These are phyloP conservation scores for Yarrowia hollandica DNA, from an alignment of 805 yeast species.

Conservation along the genomic window DNA sequence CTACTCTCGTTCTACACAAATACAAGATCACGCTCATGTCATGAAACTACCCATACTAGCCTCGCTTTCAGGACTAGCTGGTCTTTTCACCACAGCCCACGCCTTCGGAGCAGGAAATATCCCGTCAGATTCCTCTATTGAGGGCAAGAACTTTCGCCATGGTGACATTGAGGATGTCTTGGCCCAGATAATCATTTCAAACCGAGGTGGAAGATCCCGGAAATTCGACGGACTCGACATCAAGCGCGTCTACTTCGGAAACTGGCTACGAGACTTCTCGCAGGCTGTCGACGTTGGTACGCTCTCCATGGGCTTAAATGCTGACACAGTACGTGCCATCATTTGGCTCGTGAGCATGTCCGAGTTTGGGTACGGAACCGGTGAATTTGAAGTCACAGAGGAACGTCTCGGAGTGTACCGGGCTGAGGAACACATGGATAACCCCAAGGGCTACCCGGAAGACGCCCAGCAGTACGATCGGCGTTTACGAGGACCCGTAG, in stretches of 20 bases:
- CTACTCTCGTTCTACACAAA: slow-evolving; percentile 19
- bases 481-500: slow-evolving; percentile 34
- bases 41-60: slow-evolving; percentile 27
- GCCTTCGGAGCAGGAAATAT: slow-evolving; percentile 38
- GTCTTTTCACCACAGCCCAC: slow-evolving; percentile 23
- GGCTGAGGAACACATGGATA: slow-evolving; percentile 37
- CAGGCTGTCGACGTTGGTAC: slow-evolving; percentile 38
- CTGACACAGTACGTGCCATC: slow-evolving; percentile 33
- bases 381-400: slow-evolving; percentile 36
- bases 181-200: slow-evolving; percentile 32
- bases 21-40: slow-evolving; percentile 20
- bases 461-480: slow-evolving; percentile 34
- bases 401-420: slow-evolving; percentile 35
- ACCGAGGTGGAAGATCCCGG: slow-evolving; percentile 33
- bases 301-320: slow-evolving; percentile 30
- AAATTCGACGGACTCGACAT: slow-evolving; percentile 34
- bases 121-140: slow-evolving; percentile 34
- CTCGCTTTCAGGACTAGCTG: slow-evolving; percentile 24
- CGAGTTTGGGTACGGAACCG: slow-evolving; percentile 37
- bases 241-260: slow-evolving; percentile 36
- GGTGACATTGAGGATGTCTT: slow-evolving; percentile 37
- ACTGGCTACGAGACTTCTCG: slow-evolving; percentile 37
- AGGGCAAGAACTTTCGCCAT: slow-evolving; percentile 36
- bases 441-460: slow-evolving; percentile 36
- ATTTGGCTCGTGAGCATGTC: slow-evolving; percentile 35